Percentiles rank a stretch among this genome's conserved stretches.
phyloP scores from a whole-genome alignment of 345 rosid species.

The Cardamine chenopodiifolia region DNA sequence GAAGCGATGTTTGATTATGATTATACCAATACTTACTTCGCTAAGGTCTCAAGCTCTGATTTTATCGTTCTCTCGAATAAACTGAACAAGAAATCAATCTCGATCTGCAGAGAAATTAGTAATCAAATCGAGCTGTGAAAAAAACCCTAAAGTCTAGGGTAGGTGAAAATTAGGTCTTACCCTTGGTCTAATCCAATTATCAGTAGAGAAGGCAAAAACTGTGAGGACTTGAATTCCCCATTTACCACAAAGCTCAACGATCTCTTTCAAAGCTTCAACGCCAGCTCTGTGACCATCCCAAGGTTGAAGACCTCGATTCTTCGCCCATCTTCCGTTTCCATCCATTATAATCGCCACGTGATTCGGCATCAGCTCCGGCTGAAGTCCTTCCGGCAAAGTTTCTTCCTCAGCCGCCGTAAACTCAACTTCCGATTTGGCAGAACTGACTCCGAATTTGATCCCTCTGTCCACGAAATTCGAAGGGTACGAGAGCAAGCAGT shows the following conservation, averaged over 20 bases:
- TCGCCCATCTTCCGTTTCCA: conserved; percentile 80
- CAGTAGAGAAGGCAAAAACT: conserved; percentile 80
- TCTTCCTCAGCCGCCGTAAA: conserved; percentile 22
- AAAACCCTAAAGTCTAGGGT: neutral
- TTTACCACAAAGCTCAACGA: conserved; percentile 51
- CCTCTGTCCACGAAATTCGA: neutral
- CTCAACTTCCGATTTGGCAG: conserved; percentile 37
- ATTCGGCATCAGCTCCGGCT: conserved; percentile 59
- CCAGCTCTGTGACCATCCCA: conserved; percentile 74
- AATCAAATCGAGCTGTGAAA: neutral
- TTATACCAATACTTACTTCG: conserved; percentile 44
- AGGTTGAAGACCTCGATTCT: conserved; percentile 53
- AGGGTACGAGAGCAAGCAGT: conserved; percentile 1
- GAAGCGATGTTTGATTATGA: neutral
- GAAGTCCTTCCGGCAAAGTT: conserved; percentile 55
- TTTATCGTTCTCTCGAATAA: conserved; percentile 58
- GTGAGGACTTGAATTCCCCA: conserved; percentile 80
- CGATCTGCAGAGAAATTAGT: conserved; percentile 50
- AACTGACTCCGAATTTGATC: conserved; percentile 13
- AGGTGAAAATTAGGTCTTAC: conserved; percentile 30
- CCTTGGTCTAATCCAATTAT: conserved; percentile 80
- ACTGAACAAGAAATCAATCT: conserved; percentile 68
- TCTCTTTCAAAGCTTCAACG: conserved; percentile 55
- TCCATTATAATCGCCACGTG: conserved; percentile 91
- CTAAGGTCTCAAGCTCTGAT: conserved; percentile 48